Percentiles rank a stretch among this genome's conserved stretches.
Evolutionary conservation across 2,329 filamentous ascomycete species (phyloP).

Genomic region (Colletotrichum sp.): DNA sequence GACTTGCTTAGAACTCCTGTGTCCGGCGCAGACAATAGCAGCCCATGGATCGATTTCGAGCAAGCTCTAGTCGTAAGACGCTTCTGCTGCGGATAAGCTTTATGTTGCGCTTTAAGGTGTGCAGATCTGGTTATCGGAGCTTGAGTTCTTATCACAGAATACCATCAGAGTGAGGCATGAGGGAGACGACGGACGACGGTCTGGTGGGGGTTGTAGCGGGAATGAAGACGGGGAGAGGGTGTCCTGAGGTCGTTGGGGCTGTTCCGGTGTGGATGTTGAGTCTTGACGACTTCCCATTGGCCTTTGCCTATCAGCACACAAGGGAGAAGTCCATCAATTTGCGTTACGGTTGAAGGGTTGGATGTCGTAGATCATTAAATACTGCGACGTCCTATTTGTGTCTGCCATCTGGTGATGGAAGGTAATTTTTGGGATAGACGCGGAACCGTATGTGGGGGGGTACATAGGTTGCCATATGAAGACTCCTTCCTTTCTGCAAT

Average conservation of each 20-base stretch:
- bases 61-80: no score
- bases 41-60: fast-evolving
- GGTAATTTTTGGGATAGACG: no score
- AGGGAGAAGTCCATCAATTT: fast-evolving
- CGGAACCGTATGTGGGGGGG: no score
- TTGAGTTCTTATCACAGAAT: fast-evolving
- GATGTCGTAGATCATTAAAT: no score
- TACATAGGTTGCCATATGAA: no score
- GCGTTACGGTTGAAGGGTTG: fast-evolving
- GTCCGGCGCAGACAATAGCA: fast-evolving
- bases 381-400: no score
- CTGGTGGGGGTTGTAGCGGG: fast-evolving
- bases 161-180: fast-evolving
- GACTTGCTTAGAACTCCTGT: neutral
- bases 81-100: neutral
- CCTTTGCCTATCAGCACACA: fast-evolving
- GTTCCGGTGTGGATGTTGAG: fast-evolving
- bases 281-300: fast-evolving
- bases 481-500: no score
- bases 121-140: fast-evolving
- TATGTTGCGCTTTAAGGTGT: neutral
- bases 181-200: neutral
- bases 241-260: fast-evolving
- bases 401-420: no score
- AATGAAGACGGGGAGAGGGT: fast-evolving